Evolutionary conservation across 345 rosid species (phyloP).

Genomic region (Abelmoschus esculentus): DNA sequence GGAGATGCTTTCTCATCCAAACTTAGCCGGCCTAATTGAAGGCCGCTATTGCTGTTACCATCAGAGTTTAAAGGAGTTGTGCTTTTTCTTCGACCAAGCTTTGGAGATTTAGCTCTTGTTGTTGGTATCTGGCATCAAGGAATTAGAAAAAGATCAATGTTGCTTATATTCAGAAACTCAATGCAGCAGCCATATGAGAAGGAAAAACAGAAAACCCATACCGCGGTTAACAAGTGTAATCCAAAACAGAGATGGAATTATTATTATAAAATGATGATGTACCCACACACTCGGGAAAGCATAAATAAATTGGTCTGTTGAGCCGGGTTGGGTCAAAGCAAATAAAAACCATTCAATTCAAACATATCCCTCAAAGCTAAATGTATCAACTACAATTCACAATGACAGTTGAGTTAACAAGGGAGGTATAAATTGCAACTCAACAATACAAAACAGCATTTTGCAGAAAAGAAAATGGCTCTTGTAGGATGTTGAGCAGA

Average conservation of each 20-base stretch:
- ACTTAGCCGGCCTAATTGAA: slow-evolving; percentile 46
- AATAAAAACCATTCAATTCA: neutral
- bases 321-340: neutral
- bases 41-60: slow-evolving; percentile 32
- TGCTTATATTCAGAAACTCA: neutral
- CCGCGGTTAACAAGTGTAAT: neutral
- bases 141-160: slow-evolving; percentile 4
- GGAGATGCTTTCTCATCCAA: slow-evolving; percentile 51
- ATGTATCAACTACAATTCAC: neutral
- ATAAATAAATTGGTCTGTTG: neutral
- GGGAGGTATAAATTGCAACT: too few species aligned
- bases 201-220: neutral
- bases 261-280: neutral
- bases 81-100: slow-evolving; percentile 81
- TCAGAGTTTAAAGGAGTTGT: slow-evolving; percentile 36
- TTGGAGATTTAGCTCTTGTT: slow-evolving; percentile 96
- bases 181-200: neutral
- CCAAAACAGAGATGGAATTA: neutral
- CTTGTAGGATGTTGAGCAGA: too few species aligned
- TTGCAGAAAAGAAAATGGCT: too few species aligned
- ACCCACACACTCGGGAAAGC: neutral
- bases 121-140: slow-evolving; percentile 67
- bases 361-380: neutral
- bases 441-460: too few species aligned
- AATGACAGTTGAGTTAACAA: neutral